Evolutionary conservation across 2,329 filamentous ascomycete species (phyloP).

Genomic region (Aspergillus pseudonomiae): DNA sequence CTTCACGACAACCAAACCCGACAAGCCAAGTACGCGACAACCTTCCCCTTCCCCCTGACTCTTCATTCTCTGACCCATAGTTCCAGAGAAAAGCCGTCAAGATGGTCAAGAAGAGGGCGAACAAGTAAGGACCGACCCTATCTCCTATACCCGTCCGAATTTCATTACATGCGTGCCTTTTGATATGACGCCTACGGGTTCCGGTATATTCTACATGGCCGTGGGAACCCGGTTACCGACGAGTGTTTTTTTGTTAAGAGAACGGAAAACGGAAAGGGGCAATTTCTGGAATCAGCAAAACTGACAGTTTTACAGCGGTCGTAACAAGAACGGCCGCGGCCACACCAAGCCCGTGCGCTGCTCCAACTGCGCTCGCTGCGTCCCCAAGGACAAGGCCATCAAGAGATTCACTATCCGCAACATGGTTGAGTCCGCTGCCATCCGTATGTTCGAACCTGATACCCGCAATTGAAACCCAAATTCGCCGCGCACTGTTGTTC

Average conservation of each 20-base stretch:
- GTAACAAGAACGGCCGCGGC: slow-evolving; percentile 99
- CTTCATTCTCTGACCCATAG: slow-evolving; percentile 33
- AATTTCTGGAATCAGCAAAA: slow-evolving; percentile 13
- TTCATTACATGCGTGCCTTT: slow-evolving; percentile 28
- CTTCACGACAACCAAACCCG: slow-evolving; percentile 44
- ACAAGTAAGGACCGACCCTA: slow-evolving; percentile 61
- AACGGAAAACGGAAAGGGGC: slow-evolving; percentile 34
- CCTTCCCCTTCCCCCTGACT: slow-evolving; percentile 26
- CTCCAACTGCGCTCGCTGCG: slow-evolving; percentile 88
- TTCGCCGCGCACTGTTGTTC: slow-evolving; percentile 19
- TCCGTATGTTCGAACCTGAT: slow-evolving; percentile 72
- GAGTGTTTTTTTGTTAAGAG: neutral
- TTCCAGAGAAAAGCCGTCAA: slow-evolving; percentile 55
- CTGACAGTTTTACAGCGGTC: slow-evolving; percentile 66
- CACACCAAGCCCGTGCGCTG: slow-evolving; percentile 99
- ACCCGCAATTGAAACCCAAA: slow-evolving; percentile 15
- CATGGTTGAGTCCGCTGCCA: slow-evolving; percentile 99
- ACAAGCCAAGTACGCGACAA: slow-evolving; percentile 43
- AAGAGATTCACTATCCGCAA: slow-evolving; percentile 99
- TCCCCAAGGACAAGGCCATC: slow-evolving; percentile 99
- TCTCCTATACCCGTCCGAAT: slow-evolving; percentile 28
- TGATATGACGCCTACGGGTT: slow-evolving; percentile 5
- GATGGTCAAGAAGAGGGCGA: slow-evolving; percentile 77
- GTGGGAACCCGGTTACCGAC: slow-evolving; percentile 5
- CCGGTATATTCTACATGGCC: slow-evolving; percentile 2